phyloP scores from a whole-genome alignment of 208 protist species.

The Naegleria fowleri region DNA sequence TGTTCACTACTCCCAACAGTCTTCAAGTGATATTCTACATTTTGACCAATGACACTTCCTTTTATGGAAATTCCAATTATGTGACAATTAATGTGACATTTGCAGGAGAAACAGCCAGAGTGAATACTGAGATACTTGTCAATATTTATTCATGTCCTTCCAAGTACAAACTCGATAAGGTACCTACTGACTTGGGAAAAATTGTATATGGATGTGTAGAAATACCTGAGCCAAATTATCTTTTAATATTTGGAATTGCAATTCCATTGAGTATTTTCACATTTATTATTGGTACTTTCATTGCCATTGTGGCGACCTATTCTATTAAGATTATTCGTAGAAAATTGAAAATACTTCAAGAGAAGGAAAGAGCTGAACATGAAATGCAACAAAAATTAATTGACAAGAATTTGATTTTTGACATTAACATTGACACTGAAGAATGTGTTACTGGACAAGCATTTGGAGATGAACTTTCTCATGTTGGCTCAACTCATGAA shows the following conservation, averaged over 20 bases:
- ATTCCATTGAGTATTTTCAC: neutral
- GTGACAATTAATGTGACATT: no score
- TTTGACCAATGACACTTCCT: no score
- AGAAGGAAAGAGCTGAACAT: neutral
- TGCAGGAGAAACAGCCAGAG: no score
- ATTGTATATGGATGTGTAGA: neutral
- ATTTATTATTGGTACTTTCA: neutral
- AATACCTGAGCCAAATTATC: neutral
- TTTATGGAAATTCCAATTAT: no score
- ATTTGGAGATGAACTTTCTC: no score
- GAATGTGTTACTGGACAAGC: neutral
- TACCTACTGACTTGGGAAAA: no score
- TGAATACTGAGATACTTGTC: no score
- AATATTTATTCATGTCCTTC: no score
- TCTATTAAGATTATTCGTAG: neutral
- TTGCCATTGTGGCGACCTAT: neutral
- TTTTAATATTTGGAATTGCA: neutral
- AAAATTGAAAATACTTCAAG: neutral
- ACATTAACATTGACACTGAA: neutral
- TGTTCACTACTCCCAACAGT: no score
- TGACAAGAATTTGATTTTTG: neutral
- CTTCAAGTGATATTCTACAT: no score
- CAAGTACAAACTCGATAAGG: no score
- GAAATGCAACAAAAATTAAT: neutral
- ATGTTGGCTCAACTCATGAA: no score